These are phyloP conservation scores for Pyrrhoderma lamaoense DNA, from an alignment of 1,284 basidiomycete species.

Conservation along the genomic window DNA sequence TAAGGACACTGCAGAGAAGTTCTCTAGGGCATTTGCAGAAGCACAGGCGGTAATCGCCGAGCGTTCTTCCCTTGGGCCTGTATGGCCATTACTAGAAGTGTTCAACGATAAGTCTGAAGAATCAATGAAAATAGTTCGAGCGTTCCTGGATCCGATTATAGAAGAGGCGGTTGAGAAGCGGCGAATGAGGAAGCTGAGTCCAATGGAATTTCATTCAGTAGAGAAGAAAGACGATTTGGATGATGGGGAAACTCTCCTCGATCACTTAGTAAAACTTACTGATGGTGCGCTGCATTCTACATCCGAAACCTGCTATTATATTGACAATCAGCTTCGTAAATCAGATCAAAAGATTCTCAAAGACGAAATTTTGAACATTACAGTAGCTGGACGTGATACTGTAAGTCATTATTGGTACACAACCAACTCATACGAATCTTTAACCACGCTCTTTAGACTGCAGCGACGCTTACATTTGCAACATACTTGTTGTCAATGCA, in stretches of 20 bases:
- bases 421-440: too few relatives aligned
- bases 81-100: constrained; percentile 47
- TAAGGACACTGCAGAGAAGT: background rate
- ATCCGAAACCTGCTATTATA: background rate
- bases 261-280: constrained; percentile 43
- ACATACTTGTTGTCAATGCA: constrained; percentile 34
- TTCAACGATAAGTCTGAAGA: constrained; percentile 36
- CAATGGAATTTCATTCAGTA: background rate
- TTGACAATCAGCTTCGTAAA: background rate
- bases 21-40: constrained; percentile 18
- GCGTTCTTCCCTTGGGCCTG: constrained; percentile 31
- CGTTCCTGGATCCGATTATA: constrained; percentile 44
- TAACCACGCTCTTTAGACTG: constrained; percentile 25
- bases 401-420: constrained; percentile 21
- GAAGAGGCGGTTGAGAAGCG: constrained; percentile 33
- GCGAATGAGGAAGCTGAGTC: constrained; percentile 26
- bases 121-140: constrained; percentile 42
- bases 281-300: constrained; percentile 31
- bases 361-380: constrained; percentile 32
- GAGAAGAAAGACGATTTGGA: constrained; percentile 22
- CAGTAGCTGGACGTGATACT: constrained; percentile 32
- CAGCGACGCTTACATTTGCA: constrained; percentile 30
- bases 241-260: constrained; percentile 41
- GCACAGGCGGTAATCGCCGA: constrained; percentile 34
- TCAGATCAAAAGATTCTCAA: constrained; percentile 26